A percentile compares a stretch with the other conserved stretches of the same genome.
These are phyloP conservation scores for Chamaenerion angustifolium DNA, from an alignment of 345 rosid species.

Conservation along the genomic window DNA sequence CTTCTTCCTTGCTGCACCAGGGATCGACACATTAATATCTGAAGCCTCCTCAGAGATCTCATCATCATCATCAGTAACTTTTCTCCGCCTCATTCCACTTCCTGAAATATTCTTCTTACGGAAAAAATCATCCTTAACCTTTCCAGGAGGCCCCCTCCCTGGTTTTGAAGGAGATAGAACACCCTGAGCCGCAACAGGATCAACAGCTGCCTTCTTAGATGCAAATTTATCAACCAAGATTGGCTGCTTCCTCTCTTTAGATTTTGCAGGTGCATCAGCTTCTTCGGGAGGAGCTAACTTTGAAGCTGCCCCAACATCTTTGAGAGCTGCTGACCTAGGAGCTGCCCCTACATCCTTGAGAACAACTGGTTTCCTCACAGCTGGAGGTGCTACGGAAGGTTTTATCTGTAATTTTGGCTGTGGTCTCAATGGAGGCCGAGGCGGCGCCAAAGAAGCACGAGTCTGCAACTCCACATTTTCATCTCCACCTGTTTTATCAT, in stretches of 20 bases:
- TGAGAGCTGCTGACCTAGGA: conserved; percentile 22
- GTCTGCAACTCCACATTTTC: conserved; percentile 22
- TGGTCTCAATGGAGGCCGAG: conserved; percentile 46
- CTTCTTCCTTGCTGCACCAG: conserved; percentile 49
- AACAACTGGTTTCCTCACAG: conserved; percentile 48
- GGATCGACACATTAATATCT: conserved; percentile 41
- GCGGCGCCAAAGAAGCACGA: conserved; percentile 23
- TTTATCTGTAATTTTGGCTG: conserved; percentile 62
- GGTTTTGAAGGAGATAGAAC: conserved; percentile 71
- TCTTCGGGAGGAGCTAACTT: conserved; percentile 24
- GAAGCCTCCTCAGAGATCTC: conserved; percentile 59
- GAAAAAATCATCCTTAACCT: conserved; percentile 55
- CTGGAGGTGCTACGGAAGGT: conserved; percentile 56
- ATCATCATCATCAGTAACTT: conserved; percentile 27
- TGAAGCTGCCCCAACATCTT: conserved; percentile 38
- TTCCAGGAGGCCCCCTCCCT: conserved; percentile 59
- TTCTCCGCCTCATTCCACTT: conserved; percentile 49
- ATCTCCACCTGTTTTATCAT: conserved; percentile 17
- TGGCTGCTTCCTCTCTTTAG: conserved; percentile 54
- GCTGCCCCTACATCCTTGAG: conserved; percentile 76
- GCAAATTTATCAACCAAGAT: conserved; percentile 93
- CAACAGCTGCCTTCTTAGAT: conserved; percentile 49
- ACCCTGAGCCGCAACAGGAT: conserved; percentile 56
- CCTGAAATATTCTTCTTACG: conserved; percentile 46
- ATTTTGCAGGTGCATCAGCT: conserved; percentile 28